Evolutionary conservation across 2,329 filamentous ascomycete species (phyloP).

Genomic region (Colletotrichum lini): DNA sequence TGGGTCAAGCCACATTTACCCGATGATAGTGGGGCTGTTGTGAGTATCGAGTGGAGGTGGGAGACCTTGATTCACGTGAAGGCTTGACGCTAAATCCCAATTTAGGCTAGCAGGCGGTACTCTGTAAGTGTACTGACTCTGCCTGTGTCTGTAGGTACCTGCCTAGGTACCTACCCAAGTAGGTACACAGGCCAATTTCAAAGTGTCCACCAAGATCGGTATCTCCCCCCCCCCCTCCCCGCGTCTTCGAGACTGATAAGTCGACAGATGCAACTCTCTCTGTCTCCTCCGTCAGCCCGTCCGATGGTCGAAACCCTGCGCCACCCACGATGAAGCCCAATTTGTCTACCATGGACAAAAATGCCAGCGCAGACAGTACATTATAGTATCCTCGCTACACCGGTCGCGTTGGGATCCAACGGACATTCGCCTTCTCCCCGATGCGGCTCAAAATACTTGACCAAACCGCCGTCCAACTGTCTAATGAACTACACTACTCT

Average conservation of each 20-base stretch:
- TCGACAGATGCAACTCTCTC: not conserved
- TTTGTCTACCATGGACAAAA: not conserved
- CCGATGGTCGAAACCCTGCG: conserved; percentile 34
- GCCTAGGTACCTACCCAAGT: no score
- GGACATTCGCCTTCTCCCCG: not conserved
- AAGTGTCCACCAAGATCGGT: no score
- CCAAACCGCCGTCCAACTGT: not conserved
- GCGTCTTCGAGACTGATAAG: not conserved
- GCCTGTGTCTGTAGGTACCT: no score
- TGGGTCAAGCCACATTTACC: conserved; percentile 11
- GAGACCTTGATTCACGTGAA: not conserved
- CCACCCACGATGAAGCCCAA: conserved; percentile 9
- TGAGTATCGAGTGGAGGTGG: not conserved
- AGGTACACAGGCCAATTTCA: no score
- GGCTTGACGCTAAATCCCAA: not conserved
- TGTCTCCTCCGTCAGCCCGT: not conserved
- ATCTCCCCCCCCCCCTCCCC: no score
- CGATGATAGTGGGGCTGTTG: not conserved
- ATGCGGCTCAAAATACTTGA: not conserved
- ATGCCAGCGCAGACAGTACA: not conserved
- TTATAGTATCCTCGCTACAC: not conserved
- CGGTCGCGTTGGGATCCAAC: not conserved
- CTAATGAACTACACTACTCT: not conserved
- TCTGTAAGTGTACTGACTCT: no score
- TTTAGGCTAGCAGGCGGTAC: not conserved